phyloP scores from a whole-genome alignment of 805 yeast genomes.

The Yarrowia phangngaensis region DNA sequence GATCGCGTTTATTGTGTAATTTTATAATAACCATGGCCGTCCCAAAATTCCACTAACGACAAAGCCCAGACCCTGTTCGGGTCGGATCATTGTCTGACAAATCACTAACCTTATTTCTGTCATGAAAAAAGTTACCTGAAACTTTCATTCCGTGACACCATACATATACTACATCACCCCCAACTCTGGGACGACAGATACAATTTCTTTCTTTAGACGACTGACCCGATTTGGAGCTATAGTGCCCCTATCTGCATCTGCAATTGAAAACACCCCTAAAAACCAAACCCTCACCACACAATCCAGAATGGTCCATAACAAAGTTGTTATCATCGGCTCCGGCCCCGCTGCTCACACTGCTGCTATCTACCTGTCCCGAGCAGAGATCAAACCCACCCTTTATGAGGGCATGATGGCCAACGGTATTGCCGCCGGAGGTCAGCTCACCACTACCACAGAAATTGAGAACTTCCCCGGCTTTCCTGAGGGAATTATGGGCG shows the following conservation, averaged over 20 bases:
- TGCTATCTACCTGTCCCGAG: slow-evolving; percentile 93
- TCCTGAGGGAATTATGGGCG: slow-evolving; percentile 87
- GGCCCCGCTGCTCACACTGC: slow-evolving; percentile 99
- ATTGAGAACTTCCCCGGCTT: slow-evolving; percentile 99
- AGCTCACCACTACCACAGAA: slow-evolving; percentile 96
- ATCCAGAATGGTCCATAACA: slow-evolving; percentile 35
- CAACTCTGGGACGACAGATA: slow-evolving; percentile 11
- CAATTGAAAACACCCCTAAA: slow-evolving; percentile 23
- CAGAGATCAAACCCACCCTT: slow-evolving; percentile 87
- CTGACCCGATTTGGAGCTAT: slow-evolving; percentile 24
- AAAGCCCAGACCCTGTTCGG: no score
- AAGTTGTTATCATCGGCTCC: slow-evolving; percentile 58
- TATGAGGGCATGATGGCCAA: slow-evolving; percentile 97
- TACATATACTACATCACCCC: slow-evolving; percentile 13
- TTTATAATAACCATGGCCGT: no score
- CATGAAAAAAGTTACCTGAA: slow-evolving; percentile 25
- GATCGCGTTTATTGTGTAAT: no score
- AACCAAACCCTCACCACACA: neutral
- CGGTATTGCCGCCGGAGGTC: slow-evolving; percentile 99
- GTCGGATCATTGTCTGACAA: slow-evolving; percentile 16
- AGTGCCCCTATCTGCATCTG: slow-evolving; percentile 19
- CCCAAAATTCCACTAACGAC: no score
- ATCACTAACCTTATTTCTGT: slow-evolving; percentile 4
- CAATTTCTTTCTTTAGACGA: slow-evolving; percentile 20
- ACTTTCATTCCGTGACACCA: slow-evolving; percentile 13